Evolutionary conservation across 2,329 filamentous ascomycete species (phyloP).

Genomic region (Aspergillus calidoustus): DNA sequence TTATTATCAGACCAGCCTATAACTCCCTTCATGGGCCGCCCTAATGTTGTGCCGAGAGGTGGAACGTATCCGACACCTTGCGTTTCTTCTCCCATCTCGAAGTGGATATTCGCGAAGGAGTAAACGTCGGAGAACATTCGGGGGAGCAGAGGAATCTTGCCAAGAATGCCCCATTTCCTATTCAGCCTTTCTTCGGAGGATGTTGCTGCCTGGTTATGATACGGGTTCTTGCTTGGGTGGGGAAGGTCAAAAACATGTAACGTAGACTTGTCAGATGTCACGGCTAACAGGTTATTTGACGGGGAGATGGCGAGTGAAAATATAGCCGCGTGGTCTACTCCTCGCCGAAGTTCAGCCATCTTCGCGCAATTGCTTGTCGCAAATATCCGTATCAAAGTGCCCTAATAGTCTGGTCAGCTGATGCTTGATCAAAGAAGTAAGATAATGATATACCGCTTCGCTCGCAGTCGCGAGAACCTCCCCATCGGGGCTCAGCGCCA

Average conservation of each 20-base stretch:
- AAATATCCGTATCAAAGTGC: constrained; percentile 87
- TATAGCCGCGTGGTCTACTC: constrained; percentile 84
- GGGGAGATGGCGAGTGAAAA: constrained; percentile 90
- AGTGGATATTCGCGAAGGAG: constrained; percentile 78
- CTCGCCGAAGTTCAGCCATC: constrained; percentile 82
- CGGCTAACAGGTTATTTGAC: constrained; percentile 77
- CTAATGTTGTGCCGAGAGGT: constrained; percentile 58
- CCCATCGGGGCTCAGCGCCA: constrained; percentile 79
- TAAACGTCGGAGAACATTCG: constrained; percentile 88
- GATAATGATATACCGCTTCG: constrained; percentile 62
- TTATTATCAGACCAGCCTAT: constrained; percentile 82
- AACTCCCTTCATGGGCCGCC: constrained; percentile 75
- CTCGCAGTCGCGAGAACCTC: constrained; percentile 86
- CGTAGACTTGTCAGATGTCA: constrained; percentile 95
- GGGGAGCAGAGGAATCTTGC: constrained; percentile 82
- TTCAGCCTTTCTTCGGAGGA: constrained; percentile 54
- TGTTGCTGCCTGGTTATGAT: constrained; percentile 42
- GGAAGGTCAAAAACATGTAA: constrained; percentile 92
- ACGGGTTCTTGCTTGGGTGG: constrained; percentile 39
- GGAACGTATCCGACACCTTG: constrained; percentile 48
- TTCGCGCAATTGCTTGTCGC: constrained; percentile 78
- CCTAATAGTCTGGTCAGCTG: constrained; percentile 51
- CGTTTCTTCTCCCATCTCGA: constrained; percentile 80
- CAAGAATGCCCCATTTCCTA: constrained; percentile 84
- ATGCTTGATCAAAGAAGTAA: not conserved